phyloP scores from a whole-genome alignment of 2,329 filamentous ascomycete species.

The Coniochaeta sp. region DNA sequence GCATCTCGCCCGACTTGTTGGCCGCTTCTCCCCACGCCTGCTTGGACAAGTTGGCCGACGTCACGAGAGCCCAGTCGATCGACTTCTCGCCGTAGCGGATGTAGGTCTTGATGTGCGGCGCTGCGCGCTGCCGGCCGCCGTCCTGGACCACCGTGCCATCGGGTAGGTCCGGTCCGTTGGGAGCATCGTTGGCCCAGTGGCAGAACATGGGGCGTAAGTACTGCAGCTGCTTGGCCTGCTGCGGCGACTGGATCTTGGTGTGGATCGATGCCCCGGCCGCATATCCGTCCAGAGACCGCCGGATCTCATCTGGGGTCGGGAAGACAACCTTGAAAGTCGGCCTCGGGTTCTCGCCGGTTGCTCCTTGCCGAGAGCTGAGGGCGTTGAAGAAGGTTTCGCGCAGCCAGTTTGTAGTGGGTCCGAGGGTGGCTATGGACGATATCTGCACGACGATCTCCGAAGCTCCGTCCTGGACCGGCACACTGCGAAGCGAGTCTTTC shows the following conservation, averaged over 20 bases:
- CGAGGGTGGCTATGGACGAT: constrained; percentile 77
- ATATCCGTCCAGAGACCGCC: constrained; percentile 71
- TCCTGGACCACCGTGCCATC: constrained; percentile 24
- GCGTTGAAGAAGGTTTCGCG: constrained; percentile 52
- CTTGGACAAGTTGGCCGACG: constrained; percentile 85
- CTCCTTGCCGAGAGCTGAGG: constrained; percentile 25
- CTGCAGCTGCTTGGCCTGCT: constrained; percentile 65
- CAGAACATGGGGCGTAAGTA: constrained; percentile 65
- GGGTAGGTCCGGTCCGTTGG: constrained; percentile 24
- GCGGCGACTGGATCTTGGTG: constrained; percentile 62
- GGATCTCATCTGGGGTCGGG: constrained; percentile 72
- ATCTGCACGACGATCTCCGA: constrained; percentile 55
- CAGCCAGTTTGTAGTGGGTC: constrained; percentile 64
- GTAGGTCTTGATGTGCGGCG: constrained; percentile 88
- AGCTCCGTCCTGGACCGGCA: constrained; percentile 36
- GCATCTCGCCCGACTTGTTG: constrained; percentile 49
- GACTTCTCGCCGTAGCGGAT: constrained; percentile 51
- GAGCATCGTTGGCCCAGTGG: constrained; percentile 64
- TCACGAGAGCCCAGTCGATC: constrained; percentile 80
- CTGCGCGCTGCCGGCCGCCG: constrained; percentile 59
- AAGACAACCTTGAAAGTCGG: constrained; percentile 67
- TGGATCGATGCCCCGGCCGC: constrained; percentile 72
- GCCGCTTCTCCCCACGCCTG: constrained; percentile 75
- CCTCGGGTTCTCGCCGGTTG: constrained; percentile 10
- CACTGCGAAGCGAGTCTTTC: constrained; percentile 45